Base-by-base conservation (phyloP, 805 yeast species). In the Yarrowia sp. region DNA sequence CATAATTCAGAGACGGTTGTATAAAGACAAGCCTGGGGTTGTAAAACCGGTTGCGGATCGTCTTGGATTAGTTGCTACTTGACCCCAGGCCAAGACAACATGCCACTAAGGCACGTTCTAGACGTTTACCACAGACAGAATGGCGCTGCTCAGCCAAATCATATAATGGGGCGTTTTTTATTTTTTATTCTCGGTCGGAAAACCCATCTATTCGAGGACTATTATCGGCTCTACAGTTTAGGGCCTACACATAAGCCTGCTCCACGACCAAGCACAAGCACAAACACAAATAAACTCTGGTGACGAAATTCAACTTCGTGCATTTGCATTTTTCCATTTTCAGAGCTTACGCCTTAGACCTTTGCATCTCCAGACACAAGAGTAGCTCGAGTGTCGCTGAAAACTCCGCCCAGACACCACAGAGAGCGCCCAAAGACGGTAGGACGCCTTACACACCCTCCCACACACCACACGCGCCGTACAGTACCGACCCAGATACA, bases 281-380 rank as follows among this genome's bases (percentile, higher is more conserved):
- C 38, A 47, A 47, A 18, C 55, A 14, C 58, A 41, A 41, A 41
- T 55, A 55, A 55, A 55, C 61, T 55, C 61, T 31, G 31, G 47
- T 55, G 61, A 41, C 61, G 61, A 55, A 55, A 55, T 39, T 55
- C 61, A 55, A 55, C 61, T 39, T 55, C 31, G 47, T 39, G 61
- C 61, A 55, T 55, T 55, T 39, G 61, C 61, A 55, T 55, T 55
- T 55, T 55, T 41, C 45, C 60, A 51, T 36, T 51, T 51, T 51
- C 44, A n/a, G 60, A 51, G 60, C 61, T 41, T 55, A 39, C 61
- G 47, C 61, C 47, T 55, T 17, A 39, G 43, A 13, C 58, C 53
- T 48, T 48, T 33, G 39, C 53, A 48, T 48, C 39, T 48, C 41
- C 38, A 48, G 39, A 48, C 53, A 45, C 50, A 14, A 45, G 36